A percentile compares a stretch with the other conserved stretches of the same genome.
Conservation (phyloP, 305 asterid genomes). For the Fraxinus paxiana region DNA sequence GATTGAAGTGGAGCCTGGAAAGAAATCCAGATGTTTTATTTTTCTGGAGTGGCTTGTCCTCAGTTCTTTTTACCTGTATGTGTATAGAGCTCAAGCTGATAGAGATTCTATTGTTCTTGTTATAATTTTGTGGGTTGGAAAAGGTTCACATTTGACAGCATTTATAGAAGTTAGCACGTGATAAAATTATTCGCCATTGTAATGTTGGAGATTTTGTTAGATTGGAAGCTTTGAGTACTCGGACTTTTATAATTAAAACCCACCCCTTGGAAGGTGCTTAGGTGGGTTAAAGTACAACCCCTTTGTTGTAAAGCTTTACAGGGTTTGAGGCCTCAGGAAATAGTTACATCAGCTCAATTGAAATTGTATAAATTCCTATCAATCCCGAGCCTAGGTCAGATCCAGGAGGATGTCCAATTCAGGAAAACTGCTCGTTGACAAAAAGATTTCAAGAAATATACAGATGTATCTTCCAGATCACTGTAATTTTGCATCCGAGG, state of each 20-base stretch:
- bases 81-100: constrained; percentile 16
- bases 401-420: neutral
- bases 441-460: neutral
- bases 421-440: too few relatives aligned
- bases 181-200: neutral
- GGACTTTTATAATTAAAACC: neutral
- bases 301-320: neutral
- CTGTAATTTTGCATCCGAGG: neutral
- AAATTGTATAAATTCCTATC: neutral
- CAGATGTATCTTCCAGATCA: neutral
- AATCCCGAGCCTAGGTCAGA: neutral
- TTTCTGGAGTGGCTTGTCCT: constrained; percentile 36
- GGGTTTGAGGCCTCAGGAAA: neutral
- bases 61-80: constrained; percentile 21
- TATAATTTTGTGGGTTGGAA: constrained; percentile 14
- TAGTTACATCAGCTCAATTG: neutral
- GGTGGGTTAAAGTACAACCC: neutral
- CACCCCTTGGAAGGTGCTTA: neutral
- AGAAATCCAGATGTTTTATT: constrained; percentile 39
- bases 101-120: constrained; percentile 9
- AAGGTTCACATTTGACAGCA: constrained; percentile 7
- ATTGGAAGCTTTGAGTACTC: neutral
- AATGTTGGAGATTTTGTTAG: neutral
- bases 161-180: neutral
- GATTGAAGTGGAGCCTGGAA: constrained; percentile 29